Evolutionary conservation across 176 grass and related monocot species (phyloP).

Genomic region (Cenchrus fungigraminus): DNA sequence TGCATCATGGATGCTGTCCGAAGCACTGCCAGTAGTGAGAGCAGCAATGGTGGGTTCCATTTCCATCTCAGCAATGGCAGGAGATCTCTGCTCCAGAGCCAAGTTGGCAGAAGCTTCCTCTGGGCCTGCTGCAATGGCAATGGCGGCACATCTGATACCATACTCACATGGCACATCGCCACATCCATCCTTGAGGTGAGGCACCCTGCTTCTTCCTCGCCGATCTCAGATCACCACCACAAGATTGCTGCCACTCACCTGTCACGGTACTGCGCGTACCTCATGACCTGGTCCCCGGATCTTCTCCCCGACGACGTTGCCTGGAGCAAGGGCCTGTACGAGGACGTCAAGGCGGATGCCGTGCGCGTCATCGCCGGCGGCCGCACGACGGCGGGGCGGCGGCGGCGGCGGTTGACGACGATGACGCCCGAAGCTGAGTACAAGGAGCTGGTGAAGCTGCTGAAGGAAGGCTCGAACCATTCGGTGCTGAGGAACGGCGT

Average conservation of each 20-base stretch:
- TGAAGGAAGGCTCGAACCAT: not conserved
- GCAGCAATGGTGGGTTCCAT: too few relatives aligned
- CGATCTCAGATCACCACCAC: not conserved
- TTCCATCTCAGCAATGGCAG: not conserved
- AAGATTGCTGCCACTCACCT: conserved; percentile 10
- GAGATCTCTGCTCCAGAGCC: not conserved
- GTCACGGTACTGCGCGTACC: conserved; percentile 25
- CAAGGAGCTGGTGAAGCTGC: not conserved
- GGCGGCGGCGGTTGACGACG: too few relatives aligned
- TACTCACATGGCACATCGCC: conserved; percentile 27
- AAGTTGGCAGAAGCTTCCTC: not conserved
- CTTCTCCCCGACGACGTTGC: conserved; percentile 14
- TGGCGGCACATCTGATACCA: not conserved
- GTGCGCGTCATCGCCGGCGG: too few relatives aligned
- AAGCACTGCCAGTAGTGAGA: not conserved
- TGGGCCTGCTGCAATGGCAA: not conserved
- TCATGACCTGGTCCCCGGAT: not conserved
- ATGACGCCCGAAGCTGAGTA: not conserved
- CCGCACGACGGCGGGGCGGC: too few relatives aligned
- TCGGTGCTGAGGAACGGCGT: not conserved
- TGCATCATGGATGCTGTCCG: not conserved
- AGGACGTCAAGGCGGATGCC: not conserved
- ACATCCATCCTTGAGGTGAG: conserved; percentile 22
- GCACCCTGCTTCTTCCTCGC: not conserved
- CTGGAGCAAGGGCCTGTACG: conserved; percentile 21